Evolutionary conservation across 2,329 filamentous ascomycete species (phyloP).

Genomic region (Xylaria sp.): DNA sequence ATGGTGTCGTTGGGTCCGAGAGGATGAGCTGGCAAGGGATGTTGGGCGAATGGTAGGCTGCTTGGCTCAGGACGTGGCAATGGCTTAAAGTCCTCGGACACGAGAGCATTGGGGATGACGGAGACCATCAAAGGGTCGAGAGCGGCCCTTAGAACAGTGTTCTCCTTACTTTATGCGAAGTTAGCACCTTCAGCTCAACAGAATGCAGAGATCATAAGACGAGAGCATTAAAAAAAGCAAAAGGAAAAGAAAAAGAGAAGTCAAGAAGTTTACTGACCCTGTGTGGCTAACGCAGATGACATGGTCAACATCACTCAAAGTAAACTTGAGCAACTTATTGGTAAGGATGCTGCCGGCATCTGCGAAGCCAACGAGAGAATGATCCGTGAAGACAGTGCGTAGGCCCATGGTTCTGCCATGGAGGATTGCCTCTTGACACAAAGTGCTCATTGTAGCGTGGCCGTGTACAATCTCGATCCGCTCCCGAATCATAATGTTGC

Average conservation of each 20-base stretch:
- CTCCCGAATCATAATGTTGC: conserved; percentile 94
- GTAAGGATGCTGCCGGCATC: conserved; percentile 95
- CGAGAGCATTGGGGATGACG: conserved; percentile 96
- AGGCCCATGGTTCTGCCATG: conserved; percentile 97
- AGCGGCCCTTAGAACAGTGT: conserved; percentile 93
- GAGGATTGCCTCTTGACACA: conserved; percentile 94
- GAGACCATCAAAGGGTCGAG: conserved; percentile 97
- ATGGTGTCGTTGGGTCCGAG: conserved; percentile 87
- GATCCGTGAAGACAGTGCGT: conserved; percentile 95
- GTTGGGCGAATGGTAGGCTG: conserved; percentile 54
- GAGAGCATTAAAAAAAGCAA: neutral
- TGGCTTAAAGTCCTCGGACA: conserved; percentile 94
- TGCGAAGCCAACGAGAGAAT: conserved; percentile 96
- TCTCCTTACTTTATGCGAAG: conserved; percentile 79
- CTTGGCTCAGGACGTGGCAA: conserved; percentile 60
- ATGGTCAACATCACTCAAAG: conserved; percentile 94
- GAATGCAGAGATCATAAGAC: neutral
- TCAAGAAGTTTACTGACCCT: conserved; percentile 67
- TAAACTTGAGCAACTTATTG: conserved; percentile 97
- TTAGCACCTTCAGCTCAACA: conserved; percentile 43
- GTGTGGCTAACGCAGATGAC: conserved; percentile 99
- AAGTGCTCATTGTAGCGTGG: conserved; percentile 91
- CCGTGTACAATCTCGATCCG: conserved; percentile 97
- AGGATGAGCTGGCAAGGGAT: conserved; percentile 69
- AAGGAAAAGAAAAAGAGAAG: neutral